Conservation (phyloP, 2,329 filamentous ascomycete species). For the Trichoderma sp. region DNA sequence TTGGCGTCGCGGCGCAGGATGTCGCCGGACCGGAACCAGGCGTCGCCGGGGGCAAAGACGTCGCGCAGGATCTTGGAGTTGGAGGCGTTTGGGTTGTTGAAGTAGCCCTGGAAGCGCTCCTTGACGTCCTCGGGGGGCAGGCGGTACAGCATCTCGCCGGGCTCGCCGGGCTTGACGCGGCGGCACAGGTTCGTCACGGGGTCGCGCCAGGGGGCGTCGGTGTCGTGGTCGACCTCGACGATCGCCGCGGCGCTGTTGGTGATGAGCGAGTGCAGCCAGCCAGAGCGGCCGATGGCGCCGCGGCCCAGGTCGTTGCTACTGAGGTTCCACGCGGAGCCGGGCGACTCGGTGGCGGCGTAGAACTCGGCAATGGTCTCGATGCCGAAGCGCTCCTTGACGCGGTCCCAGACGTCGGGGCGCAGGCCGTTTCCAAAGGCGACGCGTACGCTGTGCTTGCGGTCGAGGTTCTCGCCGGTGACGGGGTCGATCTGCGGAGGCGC, state of each 20-base stretch:
- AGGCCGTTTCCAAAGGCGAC: slow-evolving; percentile 83
- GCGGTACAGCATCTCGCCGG: slow-evolving; percentile 76
- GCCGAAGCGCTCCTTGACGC: slow-evolving; percentile 79
- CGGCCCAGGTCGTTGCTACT: slow-evolving; percentile 71
- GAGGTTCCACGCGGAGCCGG: slow-evolving; percentile 71
- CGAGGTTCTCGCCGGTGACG: slow-evolving; percentile 67
- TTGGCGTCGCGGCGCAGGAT: slow-evolving; percentile 71
- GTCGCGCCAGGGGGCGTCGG: slow-evolving; percentile 69
- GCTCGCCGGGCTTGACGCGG: slow-evolving; percentile 59
- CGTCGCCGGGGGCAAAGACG: slow-evolving; percentile 76
- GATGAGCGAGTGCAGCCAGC: slow-evolving; percentile 61
- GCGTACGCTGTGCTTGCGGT: slow-evolving; percentile 73
- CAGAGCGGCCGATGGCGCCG: slow-evolving; percentile 79
- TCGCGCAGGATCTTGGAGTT: slow-evolving; percentile 73
- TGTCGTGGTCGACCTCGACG: slow-evolving; percentile 72
- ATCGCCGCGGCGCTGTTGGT: slow-evolving; percentile 58
- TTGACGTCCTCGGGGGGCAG: slow-evolving; percentile 67
- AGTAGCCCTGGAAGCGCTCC: slow-evolving; percentile 79
- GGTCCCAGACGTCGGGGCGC: slow-evolving; percentile 82
- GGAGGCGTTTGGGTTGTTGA: slow-evolving; percentile 71
- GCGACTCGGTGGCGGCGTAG: slow-evolving; percentile 78
- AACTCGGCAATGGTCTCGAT: slow-evolving; percentile 77
- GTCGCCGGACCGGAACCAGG: slow-evolving; percentile 85
- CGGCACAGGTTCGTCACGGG: slow-evolving; percentile 71
- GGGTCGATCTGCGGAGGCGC: slow-evolving; percentile 66